A percentile compares a stretch with the other conserved stretches of the same genome.
Conservation (phyloP, 225 moss, liverwort and hornwort species). For the Lunularia cruciata region DNA sequence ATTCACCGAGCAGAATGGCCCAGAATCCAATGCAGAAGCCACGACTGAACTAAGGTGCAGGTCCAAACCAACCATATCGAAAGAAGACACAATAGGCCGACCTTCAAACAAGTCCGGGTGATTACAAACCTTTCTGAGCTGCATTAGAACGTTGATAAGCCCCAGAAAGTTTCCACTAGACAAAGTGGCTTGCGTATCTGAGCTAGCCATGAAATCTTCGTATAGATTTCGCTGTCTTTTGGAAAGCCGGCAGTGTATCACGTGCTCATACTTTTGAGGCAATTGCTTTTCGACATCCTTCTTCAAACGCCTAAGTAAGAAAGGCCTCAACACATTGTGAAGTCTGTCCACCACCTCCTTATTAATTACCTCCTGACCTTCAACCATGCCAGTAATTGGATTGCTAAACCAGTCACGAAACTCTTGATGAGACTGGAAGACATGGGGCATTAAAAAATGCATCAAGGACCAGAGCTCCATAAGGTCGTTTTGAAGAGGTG, state of each 20-base stretch:
- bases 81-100: conserved; percentile 94
- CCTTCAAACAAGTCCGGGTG: conserved; percentile 98
- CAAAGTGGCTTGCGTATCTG: conserved; percentile 94
- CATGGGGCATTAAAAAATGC: conserved; percentile 99
- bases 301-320: conserved; percentile 88
- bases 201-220: conserved; percentile 99
- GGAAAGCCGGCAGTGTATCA: conserved; percentile 85
- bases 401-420: conserved; percentile 99
- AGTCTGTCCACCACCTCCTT: conserved; percentile 96
- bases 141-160: conserved; percentile 96
- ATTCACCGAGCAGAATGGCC: conserved; percentile 52
- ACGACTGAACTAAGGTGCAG: conserved; percentile 77
- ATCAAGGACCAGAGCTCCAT: conserved; percentile 99
- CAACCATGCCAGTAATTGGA: conserved; percentile 98
- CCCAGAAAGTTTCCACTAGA: conserved; percentile 97
- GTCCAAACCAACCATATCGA: conserved; percentile 84
- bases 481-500: conserved; percentile 95
- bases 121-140: conserved; percentile 96
- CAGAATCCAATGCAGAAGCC: conserved; percentile 47
- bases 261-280: conserved; percentile 96
- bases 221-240: conserved; percentile 95
- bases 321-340: conserved; percentile 95
- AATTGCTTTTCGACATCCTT: conserved; percentile 99
- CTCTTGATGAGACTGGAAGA: conserved; percentile 95
- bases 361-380: conserved; percentile 93